These are phyloP conservation scores for Chrysosporium queenslandicum DNA, from an alignment of 2,329 filamentous ascomycete genomes.

Conservation along the genomic window DNA sequence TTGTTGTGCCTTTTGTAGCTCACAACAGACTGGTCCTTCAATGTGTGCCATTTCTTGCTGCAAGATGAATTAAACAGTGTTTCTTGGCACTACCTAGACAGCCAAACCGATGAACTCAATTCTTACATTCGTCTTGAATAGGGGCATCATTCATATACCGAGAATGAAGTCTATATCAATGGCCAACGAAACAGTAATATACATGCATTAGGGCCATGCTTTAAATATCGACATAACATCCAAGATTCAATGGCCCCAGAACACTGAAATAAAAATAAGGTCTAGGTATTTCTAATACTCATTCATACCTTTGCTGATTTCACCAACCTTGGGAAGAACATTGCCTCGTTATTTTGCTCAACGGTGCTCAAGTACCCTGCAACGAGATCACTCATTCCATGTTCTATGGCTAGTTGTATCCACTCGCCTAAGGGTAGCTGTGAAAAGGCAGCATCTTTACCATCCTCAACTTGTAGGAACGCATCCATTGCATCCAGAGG, in stretches of 20 bases:
- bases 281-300: too few relatives aligned
- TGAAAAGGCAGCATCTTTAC: background rate
- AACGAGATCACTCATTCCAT: constrained; percentile 8
- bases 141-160: too few relatives aligned
- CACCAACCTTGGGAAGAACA: constrained; percentile 2
- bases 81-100: too few relatives aligned
- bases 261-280: background rate
- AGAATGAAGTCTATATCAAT: too few relatives aligned
- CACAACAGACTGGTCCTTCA: too few relatives aligned
- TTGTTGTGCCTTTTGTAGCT: too few relatives aligned
- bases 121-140: too few relatives aligned
- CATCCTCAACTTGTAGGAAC: constrained; percentile 9
- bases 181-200: too few relatives aligned
- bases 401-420: constrained; percentile 6
- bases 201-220: too few relatives aligned
- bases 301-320: background rate
- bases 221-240: background rate
- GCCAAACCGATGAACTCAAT: too few relatives aligned
- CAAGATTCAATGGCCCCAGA: background rate
- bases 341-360: background rate
- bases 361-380: constrained; percentile 3
- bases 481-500: constrained; percentile 9
- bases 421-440: constrained; percentile 4
- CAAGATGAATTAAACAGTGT: too few relatives aligned
- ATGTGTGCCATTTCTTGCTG: too few relatives aligned